Conservation (phyloP, 768 basidiomycete species). For the Pulveroboletus sp. region DNA sequence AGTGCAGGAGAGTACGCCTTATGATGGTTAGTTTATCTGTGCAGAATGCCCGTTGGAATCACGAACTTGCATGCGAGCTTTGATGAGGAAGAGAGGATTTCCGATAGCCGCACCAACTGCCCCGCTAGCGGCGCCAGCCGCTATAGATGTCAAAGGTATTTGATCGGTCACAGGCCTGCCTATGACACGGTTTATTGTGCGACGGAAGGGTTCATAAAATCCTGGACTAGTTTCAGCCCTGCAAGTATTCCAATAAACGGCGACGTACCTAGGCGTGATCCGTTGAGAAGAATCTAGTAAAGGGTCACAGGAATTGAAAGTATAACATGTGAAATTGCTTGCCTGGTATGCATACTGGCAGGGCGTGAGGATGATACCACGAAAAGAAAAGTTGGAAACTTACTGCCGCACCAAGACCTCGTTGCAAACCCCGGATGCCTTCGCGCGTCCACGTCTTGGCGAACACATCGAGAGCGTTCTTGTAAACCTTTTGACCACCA, state of each 20-base stretch:
- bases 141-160: constrained; percentile 70
- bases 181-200: constrained; percentile 60
- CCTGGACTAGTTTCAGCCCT: constrained; percentile 46
- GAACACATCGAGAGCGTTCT: constrained; percentile 83
- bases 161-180: constrained; percentile 66
- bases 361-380: constrained; percentile 7
- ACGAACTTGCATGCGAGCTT: constrained; percentile 92
- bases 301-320: constrained; percentile 4
- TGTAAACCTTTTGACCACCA: constrained; percentile 76
- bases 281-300: constrained; percentile 82
- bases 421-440: constrained; percentile 87
- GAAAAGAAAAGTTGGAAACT: constrained; percentile 23
- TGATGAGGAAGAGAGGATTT: constrained; percentile 91
- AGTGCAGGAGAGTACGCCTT: constrained; percentile 93
- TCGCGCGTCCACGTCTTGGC: constrained; percentile 87
- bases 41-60: background rate
- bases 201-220: constrained; percentile 93
- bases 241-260: background rate
- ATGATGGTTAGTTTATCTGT: background rate
- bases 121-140: constrained; percentile 88
- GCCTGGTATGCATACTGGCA: constrained; percentile 89
- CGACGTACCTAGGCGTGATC: constrained; percentile 74
- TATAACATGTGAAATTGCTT: constrained; percentile 23
- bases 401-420: constrained; percentile 89
- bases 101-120: constrained; percentile 84